These are phyloP conservation scores for Russula sp. DNA, from an alignment of 768 basidiomycete species.

Conservation along the genomic window DNA sequence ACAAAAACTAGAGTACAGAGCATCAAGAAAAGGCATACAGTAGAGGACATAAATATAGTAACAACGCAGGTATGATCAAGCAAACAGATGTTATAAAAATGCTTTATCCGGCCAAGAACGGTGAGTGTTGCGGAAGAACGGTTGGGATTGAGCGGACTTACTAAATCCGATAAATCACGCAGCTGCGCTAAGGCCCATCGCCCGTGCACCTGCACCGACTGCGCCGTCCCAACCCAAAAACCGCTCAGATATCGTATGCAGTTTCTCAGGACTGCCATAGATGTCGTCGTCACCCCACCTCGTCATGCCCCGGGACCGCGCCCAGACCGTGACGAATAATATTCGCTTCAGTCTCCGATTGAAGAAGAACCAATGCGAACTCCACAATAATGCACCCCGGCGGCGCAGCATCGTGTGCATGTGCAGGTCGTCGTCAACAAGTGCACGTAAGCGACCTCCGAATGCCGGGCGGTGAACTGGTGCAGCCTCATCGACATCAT, in stretches of 20 bases:
- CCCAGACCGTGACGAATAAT: constrained; percentile 91
- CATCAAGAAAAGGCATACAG: neutral
- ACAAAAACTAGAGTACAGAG: neutral
- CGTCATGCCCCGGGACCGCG: constrained; percentile 61
- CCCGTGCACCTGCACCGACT: constrained; percentile 75
- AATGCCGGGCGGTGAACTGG: constrained; percentile 29
- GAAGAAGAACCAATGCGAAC: constrained; percentile 95
- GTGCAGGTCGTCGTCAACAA: constrained; percentile 40
- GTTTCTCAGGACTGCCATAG: constrained; percentile 34
- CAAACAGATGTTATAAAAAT: neutral
- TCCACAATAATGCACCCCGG: constrained; percentile 89
- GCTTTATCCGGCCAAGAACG: neutral
- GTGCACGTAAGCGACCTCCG: constrained; percentile 32
- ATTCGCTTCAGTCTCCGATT: constrained; percentile 91
- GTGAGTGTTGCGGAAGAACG: constrained; percentile 4
- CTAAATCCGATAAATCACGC: constrained; percentile 22
- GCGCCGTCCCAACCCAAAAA: constrained; percentile 81
- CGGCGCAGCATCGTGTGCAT: constrained; percentile 49
- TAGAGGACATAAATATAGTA: constrained; percentile 18
- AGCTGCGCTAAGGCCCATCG: constrained; percentile 56
- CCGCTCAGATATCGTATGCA: constrained; percentile 44
- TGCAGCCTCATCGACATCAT: constrained; percentile 61
- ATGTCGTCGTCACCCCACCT: constrained; percentile 44
- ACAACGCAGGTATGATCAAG: constrained; percentile 18
- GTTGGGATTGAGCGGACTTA: constrained; percentile 4